These are phyloP conservation scores for Aureobasidium sp. DNA, from an alignment of 2,329 filamentous ascomycete species.

Conservation along the genomic window DNA sequence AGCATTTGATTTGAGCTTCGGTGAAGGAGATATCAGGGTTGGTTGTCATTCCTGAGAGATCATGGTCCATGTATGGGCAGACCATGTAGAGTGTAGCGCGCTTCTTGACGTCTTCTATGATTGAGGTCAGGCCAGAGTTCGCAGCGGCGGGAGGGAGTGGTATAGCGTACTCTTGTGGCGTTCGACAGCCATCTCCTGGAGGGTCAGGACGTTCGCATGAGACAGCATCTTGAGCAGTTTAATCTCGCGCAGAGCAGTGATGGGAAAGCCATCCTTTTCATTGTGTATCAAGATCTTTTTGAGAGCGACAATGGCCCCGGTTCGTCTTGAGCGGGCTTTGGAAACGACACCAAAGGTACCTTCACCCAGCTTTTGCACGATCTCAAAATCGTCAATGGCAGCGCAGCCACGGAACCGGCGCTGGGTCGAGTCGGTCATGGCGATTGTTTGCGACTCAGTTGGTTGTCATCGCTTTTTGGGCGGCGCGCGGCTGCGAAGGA, in stretches of 20 bases:
- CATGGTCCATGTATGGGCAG: conserved; percentile 97
- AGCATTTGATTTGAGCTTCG: conserved; percentile 93
- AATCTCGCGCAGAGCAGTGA: conserved; percentile 93
- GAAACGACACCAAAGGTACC: conserved; percentile 97
- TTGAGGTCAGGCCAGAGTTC: neutral
- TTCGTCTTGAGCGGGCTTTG: conserved; percentile 72
- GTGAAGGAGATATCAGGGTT: conserved; percentile 86
- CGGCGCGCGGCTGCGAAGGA: neutral
- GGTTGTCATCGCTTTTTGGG: neutral
- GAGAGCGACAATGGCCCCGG: conserved; percentile 70
- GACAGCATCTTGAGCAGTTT: conserved; percentile 94
- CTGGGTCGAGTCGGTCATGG: conserved; percentile 41
- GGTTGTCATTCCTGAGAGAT: conserved; percentile 92
- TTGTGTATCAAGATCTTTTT: conserved; percentile 99
- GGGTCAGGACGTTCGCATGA: conserved; percentile 75
- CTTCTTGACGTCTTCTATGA: conserved; percentile 41
- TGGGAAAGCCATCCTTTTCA: conserved; percentile 99
- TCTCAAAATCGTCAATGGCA: conserved; percentile 70
- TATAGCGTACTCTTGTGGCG: conserved; percentile 62
- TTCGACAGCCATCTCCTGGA: conserved; percentile 97
- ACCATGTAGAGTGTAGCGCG: conserved; percentile 96
- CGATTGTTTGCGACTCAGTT: neutral
- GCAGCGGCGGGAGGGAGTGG: neutral
- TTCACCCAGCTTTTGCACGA: conserved; percentile 76
- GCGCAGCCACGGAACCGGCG: conserved; percentile 76